These are phyloP conservation scores for Solanum bulbocastanum DNA, from an alignment of 257 asterid genomes.

Conservation along the genomic window DNA sequence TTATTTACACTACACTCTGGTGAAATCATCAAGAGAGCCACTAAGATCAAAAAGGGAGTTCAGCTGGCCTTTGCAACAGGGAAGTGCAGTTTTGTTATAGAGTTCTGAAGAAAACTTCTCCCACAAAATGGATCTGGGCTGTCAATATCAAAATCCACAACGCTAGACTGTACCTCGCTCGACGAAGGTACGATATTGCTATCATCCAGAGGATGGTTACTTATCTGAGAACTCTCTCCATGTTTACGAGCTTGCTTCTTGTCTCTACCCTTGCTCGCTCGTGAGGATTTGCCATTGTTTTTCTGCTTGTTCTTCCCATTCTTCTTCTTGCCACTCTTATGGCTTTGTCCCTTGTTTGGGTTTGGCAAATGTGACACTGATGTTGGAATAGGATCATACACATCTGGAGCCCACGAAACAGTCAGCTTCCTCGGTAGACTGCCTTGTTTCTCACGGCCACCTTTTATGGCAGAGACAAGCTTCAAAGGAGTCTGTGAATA, in stretches of 20 bases:
- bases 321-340: slow-evolving; percentile 44
- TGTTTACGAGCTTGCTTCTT: slow-evolving; percentile 56
- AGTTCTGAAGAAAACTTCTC: slow-evolving; percentile 23
- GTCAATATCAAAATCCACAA: slow-evolving; percentile 17
- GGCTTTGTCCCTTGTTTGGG: slow-evolving; percentile 38
- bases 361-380: slow-evolving; percentile 65
- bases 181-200: not conserved
- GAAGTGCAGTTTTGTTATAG: slow-evolving; percentile 23
- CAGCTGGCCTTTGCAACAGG: slow-evolving; percentile 32
- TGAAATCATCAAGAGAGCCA: not conserved
- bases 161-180: not conserved
- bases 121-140: slow-evolving; percentile 27
- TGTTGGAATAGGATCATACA: slow-evolving; percentile 47
- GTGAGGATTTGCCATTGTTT: slow-evolving; percentile 53
- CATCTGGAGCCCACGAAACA: slow-evolving; percentile 52
- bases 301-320: slow-evolving; percentile 66
- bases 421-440: slow-evolving; percentile 18
- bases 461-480: slow-evolving; percentile 45
- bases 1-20: slow-evolving; percentile 12
- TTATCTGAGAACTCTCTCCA: slow-evolving; percentile 24
- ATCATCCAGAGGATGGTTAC: slow-evolving; percentile 31
- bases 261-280: slow-evolving; percentile 58
- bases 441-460: slow-evolving; percentile 38
- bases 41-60: not conserved
- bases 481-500: slow-evolving; percentile 21